These are phyloP conservation scores for Xylogone sp. DNA, from an alignment of 2,329 filamentous ascomycete species.

Conservation along the genomic window DNA sequence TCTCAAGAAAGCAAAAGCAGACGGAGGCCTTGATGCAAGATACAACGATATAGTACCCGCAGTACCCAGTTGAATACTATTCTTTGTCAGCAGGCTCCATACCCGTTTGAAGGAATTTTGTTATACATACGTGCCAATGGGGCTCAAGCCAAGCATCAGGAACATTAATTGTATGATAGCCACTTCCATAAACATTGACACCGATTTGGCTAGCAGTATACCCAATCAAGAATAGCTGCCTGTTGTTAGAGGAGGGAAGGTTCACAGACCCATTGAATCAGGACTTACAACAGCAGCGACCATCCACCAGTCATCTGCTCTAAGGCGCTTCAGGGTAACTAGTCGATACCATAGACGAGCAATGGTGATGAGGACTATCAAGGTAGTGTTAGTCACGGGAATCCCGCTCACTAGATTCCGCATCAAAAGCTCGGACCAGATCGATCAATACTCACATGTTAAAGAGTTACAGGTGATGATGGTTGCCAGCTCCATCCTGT, in stretches of 20 bases:
- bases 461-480: slow-evolving; percentile 22
- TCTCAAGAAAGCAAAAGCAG: slow-evolving; percentile 25
- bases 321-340: slow-evolving; percentile 19
- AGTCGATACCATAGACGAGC: slow-evolving; percentile 23
- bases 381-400: background rate
- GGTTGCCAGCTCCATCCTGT: slow-evolving; percentile 22
- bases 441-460: slow-evolving; percentile 17
- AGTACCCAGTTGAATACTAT: slow-evolving; percentile 20
- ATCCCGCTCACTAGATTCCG: background rate
- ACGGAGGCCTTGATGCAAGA: slow-evolving; percentile 26
- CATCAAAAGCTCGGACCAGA: background rate
- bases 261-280: background rate
- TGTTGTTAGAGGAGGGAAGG: slow-evolving; percentile 4
- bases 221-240: slow-evolving; percentile 20
- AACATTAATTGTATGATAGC: slow-evolving; percentile 22
- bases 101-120: background rate
- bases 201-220: slow-evolving; percentile 22
- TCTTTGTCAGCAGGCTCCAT: background rate
- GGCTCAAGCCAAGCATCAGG: slow-evolving; percentile 14
- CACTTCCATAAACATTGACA: slow-evolving; percentile 21
- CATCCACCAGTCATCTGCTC: slow-evolving; percentile 26
- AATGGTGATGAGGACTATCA: slow-evolving; percentile 21
- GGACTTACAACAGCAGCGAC: slow-evolving; percentile 22
- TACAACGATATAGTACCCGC: slow-evolving; percentile 23
- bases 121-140: slow-evolving; percentile 21